These are phyloP conservation scores for Mycena vulgaris DNA, from an alignment of 768 basidiomycete species.

Conservation along the genomic window DNA sequence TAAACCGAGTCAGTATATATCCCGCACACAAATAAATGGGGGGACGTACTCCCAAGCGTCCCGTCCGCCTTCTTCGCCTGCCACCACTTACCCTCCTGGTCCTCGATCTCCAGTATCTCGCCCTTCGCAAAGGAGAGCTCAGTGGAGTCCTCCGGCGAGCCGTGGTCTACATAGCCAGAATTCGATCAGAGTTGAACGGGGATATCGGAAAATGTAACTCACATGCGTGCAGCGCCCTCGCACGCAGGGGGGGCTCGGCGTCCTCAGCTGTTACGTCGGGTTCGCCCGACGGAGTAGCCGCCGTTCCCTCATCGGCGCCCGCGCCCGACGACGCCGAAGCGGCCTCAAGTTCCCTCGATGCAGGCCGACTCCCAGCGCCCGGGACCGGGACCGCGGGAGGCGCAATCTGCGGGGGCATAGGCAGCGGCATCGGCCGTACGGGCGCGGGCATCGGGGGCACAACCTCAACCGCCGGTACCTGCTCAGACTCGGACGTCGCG, in stretches of 20 bases:
- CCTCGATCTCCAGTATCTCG: slow-evolving; percentile 86
- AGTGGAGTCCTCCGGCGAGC: slow-evolving; percentile 83
- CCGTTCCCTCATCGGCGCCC: no score
- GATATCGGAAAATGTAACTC: slow-evolving; percentile 40
- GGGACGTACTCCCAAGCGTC: slow-evolving; percentile 72
- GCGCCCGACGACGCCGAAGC: no score
- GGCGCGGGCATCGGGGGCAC: no score
- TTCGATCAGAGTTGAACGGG: slow-evolving; percentile 8
- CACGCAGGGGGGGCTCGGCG: slow-evolving; percentile 29
- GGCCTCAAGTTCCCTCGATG: no score
- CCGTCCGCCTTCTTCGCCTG: slow-evolving; percentile 80
- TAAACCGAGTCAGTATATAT: slow-evolving; percentile 36
- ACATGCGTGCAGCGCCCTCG: slow-evolving; percentile 64
- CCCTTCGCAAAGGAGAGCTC: slow-evolving; percentile 91
- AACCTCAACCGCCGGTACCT: no score
- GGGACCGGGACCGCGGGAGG: no score
- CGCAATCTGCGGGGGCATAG: background rate
- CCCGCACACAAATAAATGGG: slow-evolving; percentile 13
- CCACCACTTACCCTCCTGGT: slow-evolving; percentile 91
- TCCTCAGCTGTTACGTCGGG: background rate
- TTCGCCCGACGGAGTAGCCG: no score
- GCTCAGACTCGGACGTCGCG: no score
- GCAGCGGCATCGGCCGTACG: background rate
- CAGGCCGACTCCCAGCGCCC: background rate
- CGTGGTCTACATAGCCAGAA: slow-evolving; percentile 68